phyloP scores from a whole-genome alignment of 2,329 filamentous ascomycete species.

The Xylariomycetidae sp. region DNA sequence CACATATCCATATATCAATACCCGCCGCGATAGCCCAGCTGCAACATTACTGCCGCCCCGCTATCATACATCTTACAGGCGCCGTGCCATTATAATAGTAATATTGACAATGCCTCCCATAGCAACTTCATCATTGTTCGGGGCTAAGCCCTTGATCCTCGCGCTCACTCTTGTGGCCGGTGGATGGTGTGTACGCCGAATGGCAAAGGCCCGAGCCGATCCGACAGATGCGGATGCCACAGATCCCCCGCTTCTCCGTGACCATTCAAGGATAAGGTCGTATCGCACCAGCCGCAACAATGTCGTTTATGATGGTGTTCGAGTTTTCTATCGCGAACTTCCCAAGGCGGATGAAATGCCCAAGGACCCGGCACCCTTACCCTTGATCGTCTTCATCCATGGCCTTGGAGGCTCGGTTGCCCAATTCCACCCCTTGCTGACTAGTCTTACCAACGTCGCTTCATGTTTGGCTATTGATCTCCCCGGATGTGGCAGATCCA shows the following conservation, averaged over 20 bases:
- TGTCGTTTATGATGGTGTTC: slow-evolving; percentile 68
- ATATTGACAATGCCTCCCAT: too few relatives aligned
- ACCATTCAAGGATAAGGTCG: slow-evolving; percentile 65
- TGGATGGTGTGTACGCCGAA: too few relatives aligned
- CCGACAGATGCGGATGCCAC: slow-evolving; percentile 44
- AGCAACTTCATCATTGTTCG: too few relatives aligned
- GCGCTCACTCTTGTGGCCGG: too few relatives aligned
- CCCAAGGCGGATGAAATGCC: slow-evolving; percentile 79
- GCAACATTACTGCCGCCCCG: too few relatives aligned
- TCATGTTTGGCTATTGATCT: slow-evolving; percentile 86
- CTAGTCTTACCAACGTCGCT: slow-evolving; percentile 75
- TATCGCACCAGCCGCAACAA: slow-evolving; percentile 64
- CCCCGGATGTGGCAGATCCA: slow-evolving; percentile 81
- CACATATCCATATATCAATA: too few relatives aligned
- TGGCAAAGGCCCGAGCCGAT: slow-evolving; percentile 18
- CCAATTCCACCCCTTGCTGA: slow-evolving; percentile 79
- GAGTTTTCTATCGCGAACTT: slow-evolving; percentile 81
- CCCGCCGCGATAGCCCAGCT: too few relatives aligned
- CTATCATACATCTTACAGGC: too few relatives aligned
- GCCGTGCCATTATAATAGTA: too few relatives aligned
- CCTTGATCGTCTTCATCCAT: slow-evolving; percentile 86
- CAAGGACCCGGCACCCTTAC: slow-evolving; percentile 65
- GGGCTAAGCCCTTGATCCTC: too few relatives aligned
- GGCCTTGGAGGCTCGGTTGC: slow-evolving; percentile 88
- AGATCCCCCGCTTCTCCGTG: slow-evolving; percentile 76